Evolutionary conservation across 2,329 filamentous ascomycete species (phyloP).

Genomic region (Aureobasidium musti): DNA sequence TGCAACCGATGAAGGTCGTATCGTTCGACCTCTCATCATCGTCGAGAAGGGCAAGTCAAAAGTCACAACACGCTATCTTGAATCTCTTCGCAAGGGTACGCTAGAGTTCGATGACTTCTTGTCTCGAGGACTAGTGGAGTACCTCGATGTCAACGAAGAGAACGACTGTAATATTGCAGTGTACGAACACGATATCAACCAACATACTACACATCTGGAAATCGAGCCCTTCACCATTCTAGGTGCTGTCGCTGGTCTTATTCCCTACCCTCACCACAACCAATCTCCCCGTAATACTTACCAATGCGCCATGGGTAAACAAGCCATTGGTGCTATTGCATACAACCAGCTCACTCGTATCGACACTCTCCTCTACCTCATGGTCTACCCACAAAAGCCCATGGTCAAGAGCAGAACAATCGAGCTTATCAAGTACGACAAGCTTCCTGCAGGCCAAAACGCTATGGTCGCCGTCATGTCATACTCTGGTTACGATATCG

Average conservation of each 20-base stretch:
- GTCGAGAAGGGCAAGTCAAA: constrained; percentile 85
- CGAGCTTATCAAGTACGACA: constrained; percentile 94
- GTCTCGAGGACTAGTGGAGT: constrained; percentile 86
- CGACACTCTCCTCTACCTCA: constrained; percentile 91
- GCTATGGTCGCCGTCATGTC: constrained; percentile 99
- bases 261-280: constrained; percentile 98
- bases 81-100: constrained; percentile 77
- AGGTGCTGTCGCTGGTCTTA: constrained; percentile 91
- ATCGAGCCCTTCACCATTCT: constrained; percentile 98
- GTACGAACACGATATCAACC: constrained; percentile 80
- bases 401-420: constrained; percentile 98
- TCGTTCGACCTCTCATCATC: constrained; percentile 93
- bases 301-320: constrained; percentile 99
- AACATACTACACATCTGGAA: constrained; percentile 87
- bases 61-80: constrained; percentile 75
- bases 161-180: constrained; percentile 93
- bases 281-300: constrained; percentile 98
- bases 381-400: constrained; percentile 96
- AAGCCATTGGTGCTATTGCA: constrained; percentile 97
- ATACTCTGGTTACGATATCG: constrained; percentile 98
- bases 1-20: constrained; percentile 93
- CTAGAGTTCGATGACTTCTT: constrained; percentile 94
- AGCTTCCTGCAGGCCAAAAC: constrained; percentile 93
- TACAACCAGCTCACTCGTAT: constrained; percentile 98
- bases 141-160: constrained; percentile 97